phyloP scores from a whole-genome alignment of 768 basidiomycete species.

The Lentinula lateritia region DNA sequence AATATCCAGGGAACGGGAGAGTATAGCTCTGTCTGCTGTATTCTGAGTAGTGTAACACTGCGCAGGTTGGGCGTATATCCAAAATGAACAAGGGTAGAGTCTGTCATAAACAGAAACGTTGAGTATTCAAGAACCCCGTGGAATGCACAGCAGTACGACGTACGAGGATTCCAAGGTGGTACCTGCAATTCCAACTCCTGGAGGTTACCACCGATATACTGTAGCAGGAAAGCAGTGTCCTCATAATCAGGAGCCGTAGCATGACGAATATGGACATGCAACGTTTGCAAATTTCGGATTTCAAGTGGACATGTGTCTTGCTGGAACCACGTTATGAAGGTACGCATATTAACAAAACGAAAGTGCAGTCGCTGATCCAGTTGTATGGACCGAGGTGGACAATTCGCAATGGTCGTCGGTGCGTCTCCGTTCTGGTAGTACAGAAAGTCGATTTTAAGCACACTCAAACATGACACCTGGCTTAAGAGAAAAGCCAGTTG shows the following conservation, averaged over 20 bases:
- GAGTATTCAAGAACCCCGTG: neutral
- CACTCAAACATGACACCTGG: neutral
- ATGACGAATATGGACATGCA: neutral
- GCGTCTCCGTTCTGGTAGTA: neutral
- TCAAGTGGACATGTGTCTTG: neutral
- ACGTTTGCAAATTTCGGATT: neutral
- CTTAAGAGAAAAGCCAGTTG: neutral
- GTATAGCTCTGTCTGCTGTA: neutral
- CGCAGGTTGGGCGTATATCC: neutral
- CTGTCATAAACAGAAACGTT: neutral
- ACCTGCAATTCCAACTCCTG: constrained; percentile 2
- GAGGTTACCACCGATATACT: neutral
- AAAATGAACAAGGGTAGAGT: neutral
- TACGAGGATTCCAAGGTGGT: neutral
- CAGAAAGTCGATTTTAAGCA: neutral
- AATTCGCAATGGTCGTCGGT: neutral
- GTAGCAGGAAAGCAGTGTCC: neutral
- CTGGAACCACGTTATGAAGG: constrained; percentile 1
- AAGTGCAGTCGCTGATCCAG: neutral
- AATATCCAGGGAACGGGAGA: neutral
- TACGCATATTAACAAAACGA: neutral
- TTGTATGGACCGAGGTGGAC: constrained; percentile 1
- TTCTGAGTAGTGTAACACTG: neutral
- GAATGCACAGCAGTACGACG: neutral
- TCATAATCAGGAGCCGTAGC: neutral